Percentiles rank a stretch among this genome's conserved stretches.
Conservation (phyloP, 176 grass and related monocot species). For the Elaeis guineensis region DNA sequence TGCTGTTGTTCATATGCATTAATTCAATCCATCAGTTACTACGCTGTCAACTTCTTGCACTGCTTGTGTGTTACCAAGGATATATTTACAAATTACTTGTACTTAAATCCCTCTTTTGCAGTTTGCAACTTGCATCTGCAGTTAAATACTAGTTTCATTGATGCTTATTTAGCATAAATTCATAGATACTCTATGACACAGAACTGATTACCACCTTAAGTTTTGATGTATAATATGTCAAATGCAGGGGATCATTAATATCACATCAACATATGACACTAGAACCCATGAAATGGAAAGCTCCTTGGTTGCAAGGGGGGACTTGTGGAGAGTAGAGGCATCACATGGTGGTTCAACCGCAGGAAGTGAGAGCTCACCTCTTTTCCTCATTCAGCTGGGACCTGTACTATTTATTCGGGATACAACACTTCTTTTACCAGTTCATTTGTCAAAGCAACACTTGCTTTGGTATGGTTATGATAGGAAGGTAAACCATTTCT, state of each 20-base stretch:
- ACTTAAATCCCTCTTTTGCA: too few species aligned
- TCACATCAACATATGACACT: conserved; percentile 63
- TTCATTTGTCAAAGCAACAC: conserved; percentile 96
- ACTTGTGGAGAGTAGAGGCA: conserved; percentile 80
- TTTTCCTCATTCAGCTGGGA: conserved; percentile 86
- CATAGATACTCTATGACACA: too few species aligned
- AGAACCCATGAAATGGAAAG: conserved; percentile 54
- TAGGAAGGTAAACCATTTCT: conserved; percentile 51
- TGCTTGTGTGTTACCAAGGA: too few species aligned
- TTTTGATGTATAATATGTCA: not conserved
- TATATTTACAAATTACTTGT: too few species aligned
- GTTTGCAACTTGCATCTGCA: too few species aligned
- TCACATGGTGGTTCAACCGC: conserved; percentile 44
- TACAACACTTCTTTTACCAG: conserved; percentile 81
- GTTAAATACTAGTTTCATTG: too few species aligned
- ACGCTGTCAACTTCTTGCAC: too few species aligned
- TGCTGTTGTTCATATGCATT: too few species aligned
- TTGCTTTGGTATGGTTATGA: conserved; percentile 99
- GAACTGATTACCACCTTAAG: not conserved
- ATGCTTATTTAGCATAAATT: too few species aligned
- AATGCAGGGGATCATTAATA: conserved; percentile 60
- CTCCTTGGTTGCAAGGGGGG: conserved; percentile 80
- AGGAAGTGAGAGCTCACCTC: conserved; percentile 56
- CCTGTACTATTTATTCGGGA: conserved; percentile 82
- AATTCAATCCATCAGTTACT: too few species aligned